Percentiles rank a stretch among this genome's conserved stretches.
Conservation (phyloP, 108 stramenopile genomes). For the Discostella stelligeroides region DNA sequence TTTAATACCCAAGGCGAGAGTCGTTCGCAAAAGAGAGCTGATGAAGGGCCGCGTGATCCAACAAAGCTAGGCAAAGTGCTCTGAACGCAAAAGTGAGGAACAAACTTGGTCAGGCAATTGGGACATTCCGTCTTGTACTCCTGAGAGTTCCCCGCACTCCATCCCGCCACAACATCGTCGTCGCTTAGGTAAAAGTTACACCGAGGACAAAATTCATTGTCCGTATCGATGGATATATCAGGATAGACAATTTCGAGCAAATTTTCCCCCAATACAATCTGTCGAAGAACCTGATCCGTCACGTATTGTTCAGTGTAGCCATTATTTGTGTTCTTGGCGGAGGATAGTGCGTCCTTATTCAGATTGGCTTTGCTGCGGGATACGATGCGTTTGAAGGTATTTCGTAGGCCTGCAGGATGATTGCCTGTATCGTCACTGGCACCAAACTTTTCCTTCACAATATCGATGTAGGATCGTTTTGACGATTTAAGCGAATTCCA, state of each 20-base stretch:
- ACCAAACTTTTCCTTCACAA: constrained; percentile 51
- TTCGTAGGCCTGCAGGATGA: constrained; percentile 46
- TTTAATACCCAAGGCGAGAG: constrained; percentile 85
- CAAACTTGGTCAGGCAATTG: constrained; percentile 76
- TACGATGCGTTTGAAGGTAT: constrained; percentile 46
- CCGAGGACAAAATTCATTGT: constrained; percentile 77
- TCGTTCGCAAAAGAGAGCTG: constrained; percentile 83
- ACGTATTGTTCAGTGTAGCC: constrained; percentile 49
- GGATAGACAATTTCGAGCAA: constrained; percentile 82
- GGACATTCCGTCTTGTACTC: constrained; percentile 82
- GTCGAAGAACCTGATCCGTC: constrained; percentile 72
- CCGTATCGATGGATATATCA: constrained; percentile 80
- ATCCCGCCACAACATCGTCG: constrained; percentile 78
- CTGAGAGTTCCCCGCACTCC: constrained; percentile 74
- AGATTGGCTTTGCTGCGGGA: constrained; percentile 17
- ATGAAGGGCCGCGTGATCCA: constrained; percentile 71
- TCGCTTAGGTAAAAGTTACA: constrained; percentile 80
- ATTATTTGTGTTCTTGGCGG: background rate
- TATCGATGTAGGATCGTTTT: constrained; percentile 74
- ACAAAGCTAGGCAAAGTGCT: constrained; percentile 73
- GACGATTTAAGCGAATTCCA: constrained; percentile 76
- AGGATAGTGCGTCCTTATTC: constrained; percentile 13
- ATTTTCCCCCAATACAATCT: constrained; percentile 81
- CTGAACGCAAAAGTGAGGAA: constrained; percentile 83
- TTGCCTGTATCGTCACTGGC: constrained; percentile 53